Evolutionary conservation across 495 filamentous ascomycete genomes (phyloP), one percentile per base, ranked within the genome.

Genomic region (Letharia columbiana): DNA sequence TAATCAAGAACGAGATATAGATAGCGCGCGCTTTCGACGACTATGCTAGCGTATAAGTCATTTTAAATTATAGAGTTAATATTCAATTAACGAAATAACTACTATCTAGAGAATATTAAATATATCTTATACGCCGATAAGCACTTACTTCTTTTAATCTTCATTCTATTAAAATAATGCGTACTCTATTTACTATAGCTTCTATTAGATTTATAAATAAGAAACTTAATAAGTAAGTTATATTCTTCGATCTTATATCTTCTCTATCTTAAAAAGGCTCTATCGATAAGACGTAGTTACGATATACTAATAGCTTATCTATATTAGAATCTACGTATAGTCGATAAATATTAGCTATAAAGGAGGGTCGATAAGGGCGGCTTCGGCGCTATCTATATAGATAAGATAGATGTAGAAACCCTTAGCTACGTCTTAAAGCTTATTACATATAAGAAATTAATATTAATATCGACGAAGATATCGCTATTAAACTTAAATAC

Each of bases 81-180:
- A 50, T 47, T 47, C 62, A 64, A 64, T 54, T 31, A 54, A 63
- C 49, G 61, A 23, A 63, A 63, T 63, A 44, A 35, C 61, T 63
- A 44, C 61, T 63, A 44, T 44, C 61, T 50, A 45, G 61, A 52
- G 50, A 52, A 63, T 44, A 33, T 44, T 63, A 63, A 63, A 63
- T 39, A 63, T 50, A 31, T 28, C 28, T 54, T 44, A 44, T 44
- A 10, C 41, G 41, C 41, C 41, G 11, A 11, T 44, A 15, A 44
- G 41, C 41, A 44, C 10, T 2, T 44, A 44, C 41, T 44, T 10
- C 41, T 44, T 44, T 44, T 44, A 15, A 44, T 44, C 41, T 50
- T 50, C 47, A 20, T 50, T 11, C n/a, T 23, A 50, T 50, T 20
- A 7, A 50, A 50, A 50, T 50, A 11, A 50, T 50, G 47, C 4